Conservation (phyloP, 441 rosid genomes). For the Arabidopsis hybrid region DNA sequence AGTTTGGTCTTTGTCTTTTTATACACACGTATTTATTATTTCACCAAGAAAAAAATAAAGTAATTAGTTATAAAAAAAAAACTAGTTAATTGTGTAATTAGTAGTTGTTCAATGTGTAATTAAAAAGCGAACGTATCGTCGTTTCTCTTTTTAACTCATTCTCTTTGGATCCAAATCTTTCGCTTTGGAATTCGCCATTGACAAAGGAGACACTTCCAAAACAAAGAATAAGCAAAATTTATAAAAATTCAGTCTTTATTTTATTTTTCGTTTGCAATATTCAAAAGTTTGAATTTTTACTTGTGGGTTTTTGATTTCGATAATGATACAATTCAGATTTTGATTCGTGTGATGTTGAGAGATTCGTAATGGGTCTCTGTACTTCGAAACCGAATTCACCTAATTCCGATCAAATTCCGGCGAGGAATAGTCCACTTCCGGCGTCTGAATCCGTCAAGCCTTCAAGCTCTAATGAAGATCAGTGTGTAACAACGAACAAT, state of each 20-base stretch:
- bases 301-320: constrained; percentile 26
- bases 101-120: constrained; percentile 30
- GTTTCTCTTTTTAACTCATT: constrained; percentile 56
- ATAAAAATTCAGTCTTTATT: neutral
- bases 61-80: neutral
- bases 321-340: constrained; percentile 32
- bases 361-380: constrained; percentile 80
- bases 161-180: constrained; percentile 50
- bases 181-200: constrained; percentile 45
- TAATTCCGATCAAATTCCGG: constrained; percentile 42
- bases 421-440: constrained; percentile 40
- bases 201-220: constrained; percentile 42
- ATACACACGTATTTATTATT: constrained; percentile 26
- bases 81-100: constrained; percentile 41
- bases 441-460: constrained; percentile 41
- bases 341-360: constrained; percentile 38
- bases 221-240: constrained; percentile 23
- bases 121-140: constrained; percentile 53
- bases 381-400: constrained; percentile 66
- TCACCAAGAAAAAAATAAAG: neutral
- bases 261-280: constrained; percentile 22
- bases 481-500: constrained; percentile 28
- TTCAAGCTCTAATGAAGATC: constrained; percentile 42
- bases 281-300: constrained; percentile 30
- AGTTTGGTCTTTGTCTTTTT: constrained; percentile 32